Percentiles rank a stretch among this genome's conserved stretches.
Conservation (phyloP, 2,329 filamentous ascomycete species). For the Penicillium sclerotigenum region DNA sequence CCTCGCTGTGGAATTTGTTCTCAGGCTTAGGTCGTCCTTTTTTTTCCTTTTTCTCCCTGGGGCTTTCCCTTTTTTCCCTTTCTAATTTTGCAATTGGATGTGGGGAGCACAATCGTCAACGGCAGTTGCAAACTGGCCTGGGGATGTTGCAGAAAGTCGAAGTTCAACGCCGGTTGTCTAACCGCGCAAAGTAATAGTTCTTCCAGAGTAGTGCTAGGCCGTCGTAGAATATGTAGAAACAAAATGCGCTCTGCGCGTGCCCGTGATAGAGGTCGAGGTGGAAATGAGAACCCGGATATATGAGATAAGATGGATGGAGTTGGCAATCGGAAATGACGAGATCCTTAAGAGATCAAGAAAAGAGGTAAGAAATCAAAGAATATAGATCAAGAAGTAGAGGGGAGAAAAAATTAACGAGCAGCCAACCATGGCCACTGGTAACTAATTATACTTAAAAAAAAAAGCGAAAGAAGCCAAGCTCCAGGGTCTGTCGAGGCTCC, state of each 20-base stretch:
- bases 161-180: constrained; percentile 7
- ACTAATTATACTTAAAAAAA: constrained; percentile 22
- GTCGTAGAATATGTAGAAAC: neutral
- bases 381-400: constrained; percentile 1
- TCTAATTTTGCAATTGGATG: constrained; percentile 15
- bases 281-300: neutral
- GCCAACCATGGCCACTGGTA: constrained; percentile 9
- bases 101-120: constrained; percentile 25
- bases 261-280: neutral
- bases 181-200: constrained; percentile 15
- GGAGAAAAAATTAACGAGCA: constrained; percentile 2
- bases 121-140: constrained; percentile 29
- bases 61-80: neutral
- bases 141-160: constrained; percentile 19
- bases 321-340: neutral
- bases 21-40: constrained; percentile 2
- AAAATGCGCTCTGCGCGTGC: constrained; percentile 1
- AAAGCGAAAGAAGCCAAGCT: constrained; percentile 23
- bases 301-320: constrained; percentile 1
- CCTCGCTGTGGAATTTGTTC: neutral
- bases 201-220: constrained; percentile 20
- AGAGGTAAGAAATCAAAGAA: neutral
- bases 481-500: constrained; percentile 23
- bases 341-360: neutral
- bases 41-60: neutral